phyloP scores from a whole-genome alignment of 257 asterid species.

The Ajuga chamaepitys region DNA sequence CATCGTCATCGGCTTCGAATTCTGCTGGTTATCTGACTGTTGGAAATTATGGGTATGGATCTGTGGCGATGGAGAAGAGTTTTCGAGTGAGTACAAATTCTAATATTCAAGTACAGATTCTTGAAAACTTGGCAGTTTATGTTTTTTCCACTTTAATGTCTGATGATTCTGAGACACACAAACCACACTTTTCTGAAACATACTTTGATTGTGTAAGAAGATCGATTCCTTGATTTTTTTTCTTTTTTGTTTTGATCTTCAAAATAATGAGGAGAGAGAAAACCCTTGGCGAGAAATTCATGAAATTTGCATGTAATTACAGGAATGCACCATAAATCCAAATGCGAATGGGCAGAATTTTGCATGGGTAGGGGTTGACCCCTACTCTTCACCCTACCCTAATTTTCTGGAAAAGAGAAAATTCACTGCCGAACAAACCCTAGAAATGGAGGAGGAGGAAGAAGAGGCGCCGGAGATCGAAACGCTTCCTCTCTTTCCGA shows the following conservation, averaged over 20 bases:
- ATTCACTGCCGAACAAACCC: constrained; percentile 40
- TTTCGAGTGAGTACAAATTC: constrained; percentile 45
- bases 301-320: constrained; percentile 3
- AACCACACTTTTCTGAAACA: background rate
- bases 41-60: constrained; percentile 58
- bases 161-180: background rate
- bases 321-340: constrained; percentile 69
- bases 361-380: constrained; percentile 49
- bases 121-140: too few relatives aligned
- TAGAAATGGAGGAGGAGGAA: constrained; percentile 29
- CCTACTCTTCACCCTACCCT: constrained; percentile 37
- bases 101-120: background rate
- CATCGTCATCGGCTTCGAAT: constrained; percentile 43
- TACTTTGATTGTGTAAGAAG: background rate
- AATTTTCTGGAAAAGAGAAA: constrained; percentile 49
- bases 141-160: background rate
- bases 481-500: constrained; percentile 90
- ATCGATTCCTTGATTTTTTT: too few relatives aligned
- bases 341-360: constrained; percentile 34
- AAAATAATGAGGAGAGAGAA: background rate
- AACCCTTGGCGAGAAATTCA: background rate
- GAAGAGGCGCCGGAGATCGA: constrained; percentile 30
- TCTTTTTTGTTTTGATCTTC: background rate
- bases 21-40: constrained; percentile 27
- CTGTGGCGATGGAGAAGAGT: constrained; percentile 72